Evolutionary conservation across 495 filamentous ascomycete genomes (phyloP), one percentile per base, ranked within the genome.

Genomic region (Niebla homalea): DNA sequence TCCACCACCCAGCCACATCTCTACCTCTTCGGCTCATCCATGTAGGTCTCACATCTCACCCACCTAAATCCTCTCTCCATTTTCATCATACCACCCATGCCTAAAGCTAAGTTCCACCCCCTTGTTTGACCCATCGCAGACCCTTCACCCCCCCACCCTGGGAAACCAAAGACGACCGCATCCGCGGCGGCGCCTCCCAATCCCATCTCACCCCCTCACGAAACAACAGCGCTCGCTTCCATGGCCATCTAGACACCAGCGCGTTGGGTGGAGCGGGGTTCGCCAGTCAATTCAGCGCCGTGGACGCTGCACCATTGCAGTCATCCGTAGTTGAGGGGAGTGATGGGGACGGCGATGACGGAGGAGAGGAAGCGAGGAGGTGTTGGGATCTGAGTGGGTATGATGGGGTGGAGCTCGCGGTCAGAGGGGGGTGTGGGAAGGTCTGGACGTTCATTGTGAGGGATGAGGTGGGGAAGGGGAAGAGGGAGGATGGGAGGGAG

Each of bases 221-320:
- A 47, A 5, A 55, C 54, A 51, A 60, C 14, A 49, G 54, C 8
- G 64, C 67, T 6, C 53, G 59, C 1, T 90, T 94, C 63, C 62
- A 73, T 40, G 88, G 87, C 10, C 65, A 66, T 16, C 75, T 93
- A 5, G 84, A 89, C 62, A 83, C 81, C 42, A 70, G 67, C n/a
- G 78, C 80, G 0, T 77, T 93, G 0, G 84, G 84, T 12, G 85
- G 85, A 10, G 86, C 88, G 1, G 88, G 87, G 4, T 94, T 93
- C 60, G 86, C 87, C 1, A 81, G 76, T 0, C 85, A 89, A 55
- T 76, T 83, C 22, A 85, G 11, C 32, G 37, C 54, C 48, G 57
- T 43, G 61, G 59, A 72, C 43, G 59, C 68, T 2, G 60, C 58
- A 3, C 37, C 40, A 8, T 66, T 64, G 50, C 58, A 64, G 44